Base-by-base conservation (phyloP, 306 rosid genomes). In the Prunus mume region DNA sequence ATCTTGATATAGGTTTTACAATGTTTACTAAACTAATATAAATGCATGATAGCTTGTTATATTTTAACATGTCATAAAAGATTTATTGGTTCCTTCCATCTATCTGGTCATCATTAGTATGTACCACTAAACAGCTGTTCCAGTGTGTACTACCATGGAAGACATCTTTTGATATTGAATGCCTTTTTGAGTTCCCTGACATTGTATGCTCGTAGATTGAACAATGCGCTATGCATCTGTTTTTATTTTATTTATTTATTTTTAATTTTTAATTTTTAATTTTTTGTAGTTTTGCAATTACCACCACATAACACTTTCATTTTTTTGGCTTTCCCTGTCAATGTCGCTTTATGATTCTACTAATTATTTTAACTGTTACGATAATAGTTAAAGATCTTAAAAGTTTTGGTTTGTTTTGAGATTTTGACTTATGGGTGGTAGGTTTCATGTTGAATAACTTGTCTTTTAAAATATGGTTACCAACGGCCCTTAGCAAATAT, bases 381-480 rank as follows among this genome's bases (percentile, higher is more conserved):
- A 18, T 49, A 69, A 4, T 68, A 25, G 46, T 30, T 55, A 56
- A 71, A 71, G 65, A 34, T 55, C 52, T 22, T 57, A 54, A 72
- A 38, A 41, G 34, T 38, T 38, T 72, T 38, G 38, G 47, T 15
- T 34, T 72, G 34, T 47, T 72, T 25, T 56, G 14, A 71, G 41
- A 41, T 14, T 55, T 54, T 55, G 17, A 5, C 7, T 8, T n/a
- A 7, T 38, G 6, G 17, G 4, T 72, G 17, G 10, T 72, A 17
- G 24, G 22, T 72, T 72, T 56, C 3, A 11, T 56, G 54, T 13
- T 56, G 66, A 56, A 71, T 34, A 2, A 4, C 27, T 65, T 38
- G 66, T 24, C 14, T 24, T 28, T 24, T 62, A 14, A 62, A 65
- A 34, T 65, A 20, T 38, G 43, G 43, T 7, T 6, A 38, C 43